phyloP scores from a whole-genome alignment of 1,284 basidiomycete species.

The Trametes polyzona region DNA sequence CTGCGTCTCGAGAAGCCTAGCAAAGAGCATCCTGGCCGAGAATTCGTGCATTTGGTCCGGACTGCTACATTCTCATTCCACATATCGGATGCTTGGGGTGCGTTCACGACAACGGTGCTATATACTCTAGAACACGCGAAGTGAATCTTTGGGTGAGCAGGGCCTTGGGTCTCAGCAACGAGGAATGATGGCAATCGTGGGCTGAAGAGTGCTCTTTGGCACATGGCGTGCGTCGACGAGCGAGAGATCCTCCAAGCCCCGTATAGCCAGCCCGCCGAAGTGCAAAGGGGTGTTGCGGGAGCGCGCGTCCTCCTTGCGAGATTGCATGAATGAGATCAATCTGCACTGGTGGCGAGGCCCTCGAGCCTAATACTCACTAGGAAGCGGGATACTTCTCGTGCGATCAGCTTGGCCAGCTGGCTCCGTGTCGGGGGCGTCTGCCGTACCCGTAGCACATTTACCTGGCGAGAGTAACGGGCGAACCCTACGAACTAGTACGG shows the following conservation, averaged over 20 bases:
- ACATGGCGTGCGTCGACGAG: conserved; percentile 4
- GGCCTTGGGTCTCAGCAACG: too few relatives aligned
- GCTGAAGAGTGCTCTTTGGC: conserved; percentile 6
- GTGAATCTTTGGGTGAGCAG: too few relatives aligned
- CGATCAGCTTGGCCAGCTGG: neutral
- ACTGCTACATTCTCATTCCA: too few relatives aligned
- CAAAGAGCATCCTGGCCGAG: too few relatives aligned
- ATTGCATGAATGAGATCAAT: neutral
- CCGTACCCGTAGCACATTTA: neutral
- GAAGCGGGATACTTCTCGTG: neutral
- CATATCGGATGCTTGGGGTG: too few relatives aligned
- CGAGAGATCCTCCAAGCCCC: neutral
- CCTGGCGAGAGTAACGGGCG: neutral
- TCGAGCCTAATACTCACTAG: neutral
- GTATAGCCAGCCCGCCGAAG: neutral
- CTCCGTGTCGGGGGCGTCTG: neutral
- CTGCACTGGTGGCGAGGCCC: neutral
- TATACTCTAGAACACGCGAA: too few relatives aligned
- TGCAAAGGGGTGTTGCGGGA: neutral
- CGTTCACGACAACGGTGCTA: too few relatives aligned
- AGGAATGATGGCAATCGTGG: neutral
- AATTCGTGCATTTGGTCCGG: too few relatives aligned
- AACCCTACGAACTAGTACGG: neutral
- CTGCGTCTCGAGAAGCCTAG: too few relatives aligned
- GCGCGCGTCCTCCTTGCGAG: neutral